Conservation (phyloP, 2,329 filamentous ascomycete genomes). For the Nothophoma quercina region DNA sequence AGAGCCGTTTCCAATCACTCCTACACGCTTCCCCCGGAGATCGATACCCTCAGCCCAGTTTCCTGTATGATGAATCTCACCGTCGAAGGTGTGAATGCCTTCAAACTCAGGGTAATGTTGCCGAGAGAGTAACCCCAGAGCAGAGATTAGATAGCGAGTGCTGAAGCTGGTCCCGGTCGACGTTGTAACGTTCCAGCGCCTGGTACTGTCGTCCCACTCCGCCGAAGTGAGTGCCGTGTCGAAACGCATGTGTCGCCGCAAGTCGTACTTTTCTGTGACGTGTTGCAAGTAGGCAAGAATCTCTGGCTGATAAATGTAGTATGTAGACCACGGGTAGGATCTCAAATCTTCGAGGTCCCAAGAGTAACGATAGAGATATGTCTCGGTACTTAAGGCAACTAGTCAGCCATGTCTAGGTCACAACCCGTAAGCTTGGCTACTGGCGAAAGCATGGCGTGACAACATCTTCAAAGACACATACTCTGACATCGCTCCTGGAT, state of each 20-base stretch:
- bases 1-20: constrained; percentile 68
- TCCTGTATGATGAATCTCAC: too few species aligned
- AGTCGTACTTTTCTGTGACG: constrained; percentile 42
- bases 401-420: too few species aligned
- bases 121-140: constrained; percentile 17
- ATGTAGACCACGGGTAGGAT: constrained; percentile 47
- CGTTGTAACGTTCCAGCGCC: constrained; percentile 42
- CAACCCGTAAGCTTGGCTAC: too few species aligned
- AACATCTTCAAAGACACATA: too few species aligned
- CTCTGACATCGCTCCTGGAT: constrained; percentile 19
- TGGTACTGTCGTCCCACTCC: constrained; percentile 40
- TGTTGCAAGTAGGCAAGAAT: constrained; percentile 46
- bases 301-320: constrained; percentile 48
- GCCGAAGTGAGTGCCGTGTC: constrained; percentile 48
- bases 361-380: constrained; percentile 34
- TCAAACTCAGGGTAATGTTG: too few species aligned
- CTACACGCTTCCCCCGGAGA: constrained; percentile 60
- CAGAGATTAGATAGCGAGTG: constrained; percentile 18
- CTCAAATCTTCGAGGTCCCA: constrained; percentile 45
- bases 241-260: constrained; percentile 52
- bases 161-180: constrained; percentile 28
- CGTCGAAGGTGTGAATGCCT: too few species aligned
- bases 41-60: constrained; percentile 65
- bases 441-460: too few species aligned
- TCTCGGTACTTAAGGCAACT: too few species aligned